These are phyloP conservation scores for Pseudogymnoascus sp. DNA, from an alignment of 2,329 filamentous ascomycete species.

Conservation along the genomic window DNA sequence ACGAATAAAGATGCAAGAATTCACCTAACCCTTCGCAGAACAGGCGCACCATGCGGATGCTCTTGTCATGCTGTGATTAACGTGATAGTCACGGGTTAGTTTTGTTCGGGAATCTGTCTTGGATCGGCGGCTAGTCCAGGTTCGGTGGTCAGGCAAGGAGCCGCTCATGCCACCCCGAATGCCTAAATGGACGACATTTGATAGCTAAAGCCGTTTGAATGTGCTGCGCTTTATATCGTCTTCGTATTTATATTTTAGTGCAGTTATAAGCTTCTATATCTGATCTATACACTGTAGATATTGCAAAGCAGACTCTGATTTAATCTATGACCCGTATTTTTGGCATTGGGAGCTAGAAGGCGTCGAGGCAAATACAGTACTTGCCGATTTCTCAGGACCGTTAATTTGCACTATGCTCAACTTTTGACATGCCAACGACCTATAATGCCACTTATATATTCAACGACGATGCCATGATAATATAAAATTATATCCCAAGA, in stretches of 20 bases:
- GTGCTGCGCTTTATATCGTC: not conserved
- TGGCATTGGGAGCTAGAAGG: not conserved
- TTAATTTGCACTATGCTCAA: not conserved
- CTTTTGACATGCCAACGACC: not conserved
- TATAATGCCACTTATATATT: not conserved
- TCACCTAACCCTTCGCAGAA: constrained; percentile 17
- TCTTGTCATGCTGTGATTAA: constrained; percentile 5
- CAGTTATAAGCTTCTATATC: not conserved
- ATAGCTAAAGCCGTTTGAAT: not conserved
- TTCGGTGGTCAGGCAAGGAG: not conserved
- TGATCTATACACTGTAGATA: not conserved
- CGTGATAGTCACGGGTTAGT: not conserved
- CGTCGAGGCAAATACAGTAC: not conserved
- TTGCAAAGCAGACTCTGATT: not conserved
- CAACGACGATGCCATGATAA: not conserved
- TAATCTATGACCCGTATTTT: not conserved
- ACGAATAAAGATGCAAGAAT: not conserved
- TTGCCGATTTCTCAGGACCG: not conserved
- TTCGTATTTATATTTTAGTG: not conserved
- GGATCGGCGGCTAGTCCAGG: not conserved
- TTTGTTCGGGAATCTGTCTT: not conserved
- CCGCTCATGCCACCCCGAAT: not conserved
- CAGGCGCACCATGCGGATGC: constrained; percentile 12
- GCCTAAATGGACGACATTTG: not conserved
- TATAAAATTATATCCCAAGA: not conserved